Conservation (phyloP, 2,329 filamentous ascomycete species). For the Fusarium sp. region DNA sequence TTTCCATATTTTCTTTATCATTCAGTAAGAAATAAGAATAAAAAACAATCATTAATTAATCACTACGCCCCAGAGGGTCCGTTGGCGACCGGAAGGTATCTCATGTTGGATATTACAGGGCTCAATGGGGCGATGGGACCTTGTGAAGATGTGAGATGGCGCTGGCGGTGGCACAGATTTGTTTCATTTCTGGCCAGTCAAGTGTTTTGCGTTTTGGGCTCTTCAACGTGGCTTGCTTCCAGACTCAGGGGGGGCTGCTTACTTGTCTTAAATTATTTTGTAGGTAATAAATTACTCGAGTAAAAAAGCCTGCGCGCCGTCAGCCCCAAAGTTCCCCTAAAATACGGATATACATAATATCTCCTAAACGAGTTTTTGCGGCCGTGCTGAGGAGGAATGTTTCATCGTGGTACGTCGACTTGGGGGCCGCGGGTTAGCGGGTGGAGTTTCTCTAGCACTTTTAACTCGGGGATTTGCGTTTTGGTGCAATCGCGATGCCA, state of each 20-base stretch:
- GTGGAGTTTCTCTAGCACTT: neutral
- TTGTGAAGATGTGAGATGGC: neutral
- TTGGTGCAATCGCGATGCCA: neutral
- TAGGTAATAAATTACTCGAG: neutral
- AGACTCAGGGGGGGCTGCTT: constrained; percentile 3
- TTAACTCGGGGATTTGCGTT: neutral
- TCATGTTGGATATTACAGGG: neutral
- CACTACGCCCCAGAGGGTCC: neutral
- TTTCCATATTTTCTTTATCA: no score
- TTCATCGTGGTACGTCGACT: constrained; percentile 19
- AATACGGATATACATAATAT: neutral
- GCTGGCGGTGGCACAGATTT: neutral
- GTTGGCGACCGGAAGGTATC: neutral
- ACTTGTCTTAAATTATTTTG: neutral
- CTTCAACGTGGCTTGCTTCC: neutral
- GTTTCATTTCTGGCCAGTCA: constrained; percentile 16
- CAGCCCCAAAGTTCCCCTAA: neutral
- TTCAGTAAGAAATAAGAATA: neutral
- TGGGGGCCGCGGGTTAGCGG: neutral
- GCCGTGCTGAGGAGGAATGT: constrained; percentile 7
- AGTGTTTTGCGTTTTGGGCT: constrained; percentile 12
- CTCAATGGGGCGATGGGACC: neutral
- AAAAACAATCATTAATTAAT: neutral
- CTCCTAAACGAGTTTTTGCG: constrained; percentile 6
- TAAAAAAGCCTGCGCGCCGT: neutral